Percentiles rank a stretch among this genome's conserved stretches.
Evolutionary conservation across 306 rosid species (phyloP).

Genomic region (Malus domestica): ASM211411v1 NC_041795.1:704501-705000

Average conservation of each 20-base stretch:
- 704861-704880: slow-evolving; percentile 1
- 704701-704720: background rate
- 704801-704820: slow-evolving; percentile 3
- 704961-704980: background rate
- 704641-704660: background rate
- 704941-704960: background rate
- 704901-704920: slow-evolving; percentile 5
- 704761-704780: background rate
- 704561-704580: too few species aligned
- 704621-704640: background rate
- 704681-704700: background rate
- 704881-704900: slow-evolving; percentile 3
- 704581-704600: too few species aligned
- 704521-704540: too few species aligned
- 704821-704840: slow-evolving; percentile 5
- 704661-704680: background rate
- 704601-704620: too few species aligned
- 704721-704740: background rate
- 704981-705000: slow-evolving; percentile 36
- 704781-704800: background rate
- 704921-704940: slow-evolving; percentile 12
- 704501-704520: too few species aligned
- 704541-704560: too few species aligned
- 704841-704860: slow-evolving; percentile 9
- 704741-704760: background rate